Evolutionary conservation across 1,284 basidiomycete species (phyloP), one percentile per base, ranked within the genome.

Genomic region (Apiotrichum sp.): DNA sequence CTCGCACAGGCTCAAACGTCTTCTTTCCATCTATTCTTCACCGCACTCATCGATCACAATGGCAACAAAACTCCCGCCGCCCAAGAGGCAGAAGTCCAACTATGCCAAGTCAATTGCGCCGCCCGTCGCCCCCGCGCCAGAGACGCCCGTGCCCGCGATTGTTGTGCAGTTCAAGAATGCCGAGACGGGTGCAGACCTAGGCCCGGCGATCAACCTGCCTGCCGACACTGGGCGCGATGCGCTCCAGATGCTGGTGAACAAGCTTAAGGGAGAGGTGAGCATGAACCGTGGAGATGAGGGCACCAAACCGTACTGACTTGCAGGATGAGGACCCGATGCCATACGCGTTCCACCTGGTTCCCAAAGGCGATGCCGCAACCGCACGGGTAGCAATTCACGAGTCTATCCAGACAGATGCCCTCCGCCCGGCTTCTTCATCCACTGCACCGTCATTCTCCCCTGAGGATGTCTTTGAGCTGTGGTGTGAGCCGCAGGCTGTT

Each of bases 401-500:
- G 72, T 90, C 88, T 8, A 86, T 93, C 45, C 83, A 88, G 64
- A 77, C 81, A 3, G 90, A 95, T 67, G 81, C 93, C 1, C 78
- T 96, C 2, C 78, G 80, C 5, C 86, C 89, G 60, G 79, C 65
- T 10, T 59, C 57, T 5, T 62, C 53, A 39, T 62, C 57, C 38
- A 64, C 62, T 1, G 61, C 58, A 4, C 58, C 54, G 13, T 61
- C 52, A 2, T 90, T 90, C 70, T 87, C 88, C 0, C 81, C 86
- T 8, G 93, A 97, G 81, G 90, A 90, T 69, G 82, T 93, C 10
- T 85, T 96, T 58, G 81, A 88, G 53, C 81, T 96, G 34, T 84
- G 86, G 67, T 96, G 92, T 73, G 85, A 93, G 42, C 95, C 96
- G 3, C 93, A 98, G 74, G 93, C 93, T 16, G 89, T 98, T 2